Percentiles rank a stretch among this genome's conserved stretches.
Evolutionary conservation across 2,329 filamentous ascomycete species (phyloP).

Genomic region (Ciborinia camelliae): DNA sequence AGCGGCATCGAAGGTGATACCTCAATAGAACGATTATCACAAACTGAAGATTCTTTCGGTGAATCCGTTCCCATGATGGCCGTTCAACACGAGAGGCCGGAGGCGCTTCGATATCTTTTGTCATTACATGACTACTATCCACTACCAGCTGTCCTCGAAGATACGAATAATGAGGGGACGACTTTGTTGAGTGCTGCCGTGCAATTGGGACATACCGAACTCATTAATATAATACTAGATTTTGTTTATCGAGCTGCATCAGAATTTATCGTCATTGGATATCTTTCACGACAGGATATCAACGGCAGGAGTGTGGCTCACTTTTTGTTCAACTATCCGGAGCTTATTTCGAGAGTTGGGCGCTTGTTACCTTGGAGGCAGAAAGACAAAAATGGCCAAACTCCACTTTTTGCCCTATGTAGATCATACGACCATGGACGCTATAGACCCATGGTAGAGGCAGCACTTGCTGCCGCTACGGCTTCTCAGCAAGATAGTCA

Average conservation of each 20-base stretch:
- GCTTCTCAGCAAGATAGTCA: conserved; percentile 71
- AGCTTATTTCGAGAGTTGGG: conserved; percentile 73
- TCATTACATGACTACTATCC: conserved; percentile 75
- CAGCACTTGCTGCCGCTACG: conserved; percentile 72
- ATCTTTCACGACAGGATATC: conserved; percentile 73
- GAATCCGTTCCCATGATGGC: conserved; percentile 90
- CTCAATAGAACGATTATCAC: conserved; percentile 73
- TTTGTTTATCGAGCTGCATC: conserved; percentile 60
- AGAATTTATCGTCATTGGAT: conserved; percentile 57
- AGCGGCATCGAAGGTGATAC: conserved; percentile 80
- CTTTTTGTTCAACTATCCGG: conserved; percentile 89
- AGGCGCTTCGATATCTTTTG: conserved; percentile 75
- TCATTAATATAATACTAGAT: conserved; percentile 72
- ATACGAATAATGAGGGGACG: conserved; percentile 85
- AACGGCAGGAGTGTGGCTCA: conserved; percentile 90
- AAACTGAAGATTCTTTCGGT: conserved; percentile 66
- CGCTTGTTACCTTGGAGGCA: conserved; percentile 80
- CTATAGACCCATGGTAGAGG: conserved; percentile 83
- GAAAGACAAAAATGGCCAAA: conserved; percentile 94
- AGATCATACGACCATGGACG: conserved; percentile 90
- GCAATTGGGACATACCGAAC: conserved; percentile 71
- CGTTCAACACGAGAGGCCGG: conserved; percentile 66
- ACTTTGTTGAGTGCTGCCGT: conserved; percentile 87
- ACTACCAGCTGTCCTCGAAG: conserved; percentile 66
- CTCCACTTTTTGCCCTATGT: conserved; percentile 92